These are phyloP conservation scores for Globisporangium barbulae DNA, from an alignment of 352 stramenopile genomes.

Conservation along the genomic window DNA sequence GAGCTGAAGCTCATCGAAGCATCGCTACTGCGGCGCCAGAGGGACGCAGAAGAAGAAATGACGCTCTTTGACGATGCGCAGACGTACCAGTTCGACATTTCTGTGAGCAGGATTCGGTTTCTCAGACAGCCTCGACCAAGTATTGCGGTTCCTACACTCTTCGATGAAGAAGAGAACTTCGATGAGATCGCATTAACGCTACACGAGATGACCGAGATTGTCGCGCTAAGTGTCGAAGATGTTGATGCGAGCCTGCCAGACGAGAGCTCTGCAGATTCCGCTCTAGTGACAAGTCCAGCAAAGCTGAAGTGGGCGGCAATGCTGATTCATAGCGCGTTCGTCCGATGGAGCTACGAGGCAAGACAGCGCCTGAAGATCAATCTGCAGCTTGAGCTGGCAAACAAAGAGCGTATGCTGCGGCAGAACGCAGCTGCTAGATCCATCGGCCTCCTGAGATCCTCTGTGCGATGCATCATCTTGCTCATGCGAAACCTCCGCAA, in stretches of 20 bases:
- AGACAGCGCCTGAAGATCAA: slow-evolving; percentile 1
- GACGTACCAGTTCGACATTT: slow-evolving; percentile 25
- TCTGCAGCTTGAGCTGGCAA: not conserved
- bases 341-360: slow-evolving; percentile 16
- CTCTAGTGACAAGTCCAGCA: slow-evolving; percentile 7
- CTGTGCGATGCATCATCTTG: slow-evolving; percentile 32
- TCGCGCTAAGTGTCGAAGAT: slow-evolving; percentile 35
- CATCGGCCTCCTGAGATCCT: slow-evolving; percentile 23
- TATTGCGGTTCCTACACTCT: not conserved
- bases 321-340: slow-evolving; percentile 35
- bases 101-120: slow-evolving; percentile 7
- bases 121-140: slow-evolving; percentile 19
- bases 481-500: slow-evolving; percentile 30
- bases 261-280: not conserved
- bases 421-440: slow-evolving; percentile 13
- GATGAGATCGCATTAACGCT: slow-evolving; percentile 3
- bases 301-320: slow-evolving; percentile 25
- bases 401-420: slow-evolving; percentile 4
- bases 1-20: slow-evolving; percentile 14
- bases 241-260: slow-evolving; percentile 9
- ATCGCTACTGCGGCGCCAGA: slow-evolving; percentile 9
- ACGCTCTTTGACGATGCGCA: slow-evolving; percentile 30
- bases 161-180: not conserved
- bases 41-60: slow-evolving; percentile 17
- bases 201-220: slow-evolving; percentile 25